These are phyloP conservation scores for Daldinia caldariorum DNA, from an alignment of 495 filamentous ascomycete species.

Conservation along the genomic window DNA sequence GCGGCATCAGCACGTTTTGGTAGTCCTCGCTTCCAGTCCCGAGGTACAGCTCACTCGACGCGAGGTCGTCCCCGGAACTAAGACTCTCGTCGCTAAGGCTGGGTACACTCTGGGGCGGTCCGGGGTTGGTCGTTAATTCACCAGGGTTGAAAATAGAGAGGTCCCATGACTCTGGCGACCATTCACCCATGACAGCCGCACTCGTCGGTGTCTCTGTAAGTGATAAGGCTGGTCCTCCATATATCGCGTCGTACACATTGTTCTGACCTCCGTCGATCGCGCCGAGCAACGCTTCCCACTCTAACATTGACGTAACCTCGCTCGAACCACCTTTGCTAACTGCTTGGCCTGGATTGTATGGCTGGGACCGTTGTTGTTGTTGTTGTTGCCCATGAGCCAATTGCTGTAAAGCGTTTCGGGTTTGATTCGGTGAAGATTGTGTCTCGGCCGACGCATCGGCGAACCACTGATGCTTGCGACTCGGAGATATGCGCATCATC, in stretches of 20 bases:
- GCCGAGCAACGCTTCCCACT: slow-evolving; percentile 82
- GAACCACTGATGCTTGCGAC: slow-evolving; percentile 49
- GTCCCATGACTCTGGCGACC: slow-evolving; percentile 67
- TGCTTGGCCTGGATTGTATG: slow-evolving; percentile 45
- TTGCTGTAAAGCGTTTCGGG: slow-evolving; percentile 47
- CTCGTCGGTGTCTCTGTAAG: slow-evolving; percentile 53
- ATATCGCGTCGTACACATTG: slow-evolving; percentile 86
- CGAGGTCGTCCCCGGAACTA: slow-evolving; percentile 62
- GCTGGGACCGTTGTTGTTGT: slow-evolving; percentile 34
- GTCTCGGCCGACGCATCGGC: slow-evolving; percentile 45
- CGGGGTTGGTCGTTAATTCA: slow-evolving; percentile 53
- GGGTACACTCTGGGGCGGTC: slow-evolving; percentile 71
- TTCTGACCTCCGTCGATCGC: slow-evolving; percentile 79
- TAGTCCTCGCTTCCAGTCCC: slow-evolving; percentile 51
- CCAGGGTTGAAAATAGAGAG: slow-evolving; percentile 58
- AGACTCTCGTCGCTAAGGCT: slow-evolving; percentile 83
- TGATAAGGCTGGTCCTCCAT: slow-evolving; percentile 70
- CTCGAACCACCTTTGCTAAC: slow-evolving; percentile 47
- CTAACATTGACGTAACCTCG: slow-evolving; percentile 65
- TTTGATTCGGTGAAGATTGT: slow-evolving; percentile 50
- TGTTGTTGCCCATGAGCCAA: slow-evolving; percentile 38
- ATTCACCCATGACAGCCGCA: slow-evolving; percentile 49
- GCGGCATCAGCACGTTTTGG: slow-evolving; percentile 41
- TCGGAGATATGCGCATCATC: slow-evolving; percentile 53
- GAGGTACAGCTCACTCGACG: slow-evolving; percentile 50